phyloP scores from a whole-genome alignment of 352 stramenopile genomes.

The Globisporangium nunn region DNA sequence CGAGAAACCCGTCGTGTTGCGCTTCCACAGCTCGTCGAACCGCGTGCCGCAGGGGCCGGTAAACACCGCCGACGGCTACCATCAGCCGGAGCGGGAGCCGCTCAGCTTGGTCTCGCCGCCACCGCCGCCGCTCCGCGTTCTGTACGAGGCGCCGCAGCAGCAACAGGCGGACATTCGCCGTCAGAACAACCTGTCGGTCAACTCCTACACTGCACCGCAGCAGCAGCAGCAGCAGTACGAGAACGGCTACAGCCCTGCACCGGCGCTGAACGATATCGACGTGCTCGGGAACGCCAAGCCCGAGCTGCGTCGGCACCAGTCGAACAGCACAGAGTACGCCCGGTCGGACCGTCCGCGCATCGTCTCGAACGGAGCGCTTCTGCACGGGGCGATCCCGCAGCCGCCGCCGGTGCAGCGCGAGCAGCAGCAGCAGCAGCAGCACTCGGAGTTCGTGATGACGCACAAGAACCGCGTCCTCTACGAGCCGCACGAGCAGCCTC shows the following conservation, averaged over 20 bases:
- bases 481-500: background rate
- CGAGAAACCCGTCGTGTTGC: slow-evolving; percentile 67
- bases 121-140: slow-evolving; percentile 15
- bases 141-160: slow-evolving; percentile 15
- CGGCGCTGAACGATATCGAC: slow-evolving; percentile 18
- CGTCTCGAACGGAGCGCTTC: slow-evolving; percentile 11
- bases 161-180: background rate
- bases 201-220: background rate
- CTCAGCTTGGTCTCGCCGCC: slow-evolving; percentile 15
- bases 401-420: background rate
- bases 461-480: slow-evolving; percentile 6
- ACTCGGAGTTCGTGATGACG: background rate
- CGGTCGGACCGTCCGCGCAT: slow-evolving; percentile 1
- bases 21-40: slow-evolving; percentile 74
- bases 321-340: background rate
- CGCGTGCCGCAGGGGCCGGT: slow-evolving; percentile 22
- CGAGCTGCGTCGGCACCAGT: slow-evolving; percentile 12
- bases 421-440: background rate
- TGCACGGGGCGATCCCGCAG: background rate
- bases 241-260: background rate
- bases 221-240: slow-evolving; percentile 1
- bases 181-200: background rate
- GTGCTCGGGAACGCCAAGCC: slow-evolving; percentile 19
- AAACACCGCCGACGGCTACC: slow-evolving; percentile 8
- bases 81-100: slow-evolving; percentile 31